These are phyloP conservation scores for Phylloporus rhodoxanthus DNA, from an alignment of 768 basidiomycete species.

Conservation along the genomic window DNA sequence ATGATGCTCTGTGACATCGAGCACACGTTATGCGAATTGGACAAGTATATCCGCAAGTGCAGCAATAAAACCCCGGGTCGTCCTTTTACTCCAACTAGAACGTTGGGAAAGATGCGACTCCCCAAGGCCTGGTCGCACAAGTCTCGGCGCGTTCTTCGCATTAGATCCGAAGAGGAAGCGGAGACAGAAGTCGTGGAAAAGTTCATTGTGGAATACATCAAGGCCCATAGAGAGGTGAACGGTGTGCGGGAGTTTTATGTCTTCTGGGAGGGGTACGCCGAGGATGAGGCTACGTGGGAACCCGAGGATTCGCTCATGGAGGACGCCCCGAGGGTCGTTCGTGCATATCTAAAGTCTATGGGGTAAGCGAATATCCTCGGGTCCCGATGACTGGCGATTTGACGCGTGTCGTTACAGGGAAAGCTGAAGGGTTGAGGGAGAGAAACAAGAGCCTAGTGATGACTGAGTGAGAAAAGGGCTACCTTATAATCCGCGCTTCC, in stretches of 20 bases:
- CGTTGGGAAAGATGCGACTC: conserved; percentile 28
- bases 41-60: conserved; percentile 61
- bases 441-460: background rate
- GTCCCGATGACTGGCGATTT: background rate
- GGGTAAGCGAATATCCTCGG: conserved; percentile 1
- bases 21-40: conserved; percentile 73
- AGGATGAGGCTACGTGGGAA: conserved; percentile 55
- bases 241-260: conserved; percentile 42
- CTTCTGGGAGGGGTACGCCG: conserved; percentile 51
- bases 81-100: conserved; percentile 31
- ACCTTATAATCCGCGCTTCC: conserved; percentile 12
- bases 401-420: conserved; percentile 2
- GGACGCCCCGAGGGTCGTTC: conserved; percentile 45
- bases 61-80: conserved; percentile 29
- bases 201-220: conserved; percentile 36
- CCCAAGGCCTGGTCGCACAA: conserved; percentile 54
- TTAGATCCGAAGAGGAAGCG: conserved; percentile 35
- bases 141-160: conserved; percentile 37
- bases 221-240: conserved; percentile 32
- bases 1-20: conserved; percentile 70
- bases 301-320: conserved; percentile 38
- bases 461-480: conserved; percentile 8
- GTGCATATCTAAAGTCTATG: conserved; percentile 33
- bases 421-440: conserved; percentile 1
- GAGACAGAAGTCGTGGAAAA: conserved; percentile 35